Conservation (phyloP, 257 asterid genomes). For the Solanum habrochaites region DNA sequence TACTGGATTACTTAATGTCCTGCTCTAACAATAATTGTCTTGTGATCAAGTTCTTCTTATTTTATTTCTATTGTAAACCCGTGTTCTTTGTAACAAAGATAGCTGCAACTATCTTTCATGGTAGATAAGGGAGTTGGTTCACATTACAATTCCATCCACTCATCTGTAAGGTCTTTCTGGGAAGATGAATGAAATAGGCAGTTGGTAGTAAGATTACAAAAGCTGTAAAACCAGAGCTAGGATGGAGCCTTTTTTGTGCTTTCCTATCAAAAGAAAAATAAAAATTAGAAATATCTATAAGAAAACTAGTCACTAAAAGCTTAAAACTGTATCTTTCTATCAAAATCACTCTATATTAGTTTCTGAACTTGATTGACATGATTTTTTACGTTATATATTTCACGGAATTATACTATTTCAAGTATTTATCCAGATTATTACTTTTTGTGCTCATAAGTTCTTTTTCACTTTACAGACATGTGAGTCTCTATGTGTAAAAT, state of each 20-base stretch:
- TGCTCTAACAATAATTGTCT: not conserved
- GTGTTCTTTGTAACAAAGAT: not conserved
- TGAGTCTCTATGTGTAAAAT: not conserved
- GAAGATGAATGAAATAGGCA: not conserved
- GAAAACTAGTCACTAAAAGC: not conserved
- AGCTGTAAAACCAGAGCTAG: not conserved
- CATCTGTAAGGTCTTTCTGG: not conserved
- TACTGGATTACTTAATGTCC: not conserved
- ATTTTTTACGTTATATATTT: not conserved
- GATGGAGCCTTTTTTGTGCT: not conserved
- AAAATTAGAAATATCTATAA: not conserved
- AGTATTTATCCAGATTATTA: not conserved
- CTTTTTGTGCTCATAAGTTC: not conserved
- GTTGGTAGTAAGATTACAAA: not conserved
- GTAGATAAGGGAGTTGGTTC: not conserved
- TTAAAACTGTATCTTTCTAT: not conserved
- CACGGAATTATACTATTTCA: not conserved
- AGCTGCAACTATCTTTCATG: not conserved
- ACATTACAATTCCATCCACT: not conserved
- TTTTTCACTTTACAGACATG: not conserved
- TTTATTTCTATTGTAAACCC: not conserved
- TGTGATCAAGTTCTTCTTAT: not conserved
- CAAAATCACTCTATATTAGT: not conserved
- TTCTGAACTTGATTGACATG: not conserved
- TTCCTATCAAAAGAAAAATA: not conserved